Conservation (phyloP, 345 rosid genomes). For the Eucalyptus tenuipes region DNA sequence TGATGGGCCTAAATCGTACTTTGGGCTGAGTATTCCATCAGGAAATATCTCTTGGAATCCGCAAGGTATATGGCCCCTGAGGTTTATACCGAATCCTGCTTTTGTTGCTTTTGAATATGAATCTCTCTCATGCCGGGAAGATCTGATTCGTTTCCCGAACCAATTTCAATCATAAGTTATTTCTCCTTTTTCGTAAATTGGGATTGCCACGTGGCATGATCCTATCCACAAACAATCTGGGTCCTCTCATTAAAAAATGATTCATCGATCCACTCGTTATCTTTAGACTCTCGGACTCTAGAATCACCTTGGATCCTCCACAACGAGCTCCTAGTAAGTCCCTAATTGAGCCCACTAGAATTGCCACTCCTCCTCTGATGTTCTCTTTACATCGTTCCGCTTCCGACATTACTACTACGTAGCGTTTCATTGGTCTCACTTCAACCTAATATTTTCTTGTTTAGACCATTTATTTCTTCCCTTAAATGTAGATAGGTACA, state of each 20-base stretch:
- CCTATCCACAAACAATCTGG: background rate
- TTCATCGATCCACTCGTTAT: background rate
- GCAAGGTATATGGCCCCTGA: background rate
- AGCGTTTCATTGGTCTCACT: background rate
- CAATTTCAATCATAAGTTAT: background rate
- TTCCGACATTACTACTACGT: background rate
- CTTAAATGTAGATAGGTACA: background rate
- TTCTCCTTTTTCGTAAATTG: background rate
- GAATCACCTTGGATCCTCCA: background rate
- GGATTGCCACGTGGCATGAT: background rate
- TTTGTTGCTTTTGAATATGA: background rate
- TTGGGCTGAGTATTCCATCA: background rate
- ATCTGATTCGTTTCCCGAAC: background rate
- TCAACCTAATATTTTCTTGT: background rate
- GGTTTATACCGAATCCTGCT: background rate
- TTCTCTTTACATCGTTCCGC: background rate
- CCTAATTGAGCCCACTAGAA: background rate
- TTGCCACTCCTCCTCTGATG: background rate
- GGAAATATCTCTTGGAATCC: background rate
- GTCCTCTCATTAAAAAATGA: background rate
- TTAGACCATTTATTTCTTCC: background rate
- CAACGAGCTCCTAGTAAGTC: background rate
- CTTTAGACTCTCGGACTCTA: background rate
- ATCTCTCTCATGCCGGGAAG: background rate
- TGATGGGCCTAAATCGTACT: background rate